Conservation (phyloP, 805 yeast genomes). For the Peterozyma toletana region DNA sequence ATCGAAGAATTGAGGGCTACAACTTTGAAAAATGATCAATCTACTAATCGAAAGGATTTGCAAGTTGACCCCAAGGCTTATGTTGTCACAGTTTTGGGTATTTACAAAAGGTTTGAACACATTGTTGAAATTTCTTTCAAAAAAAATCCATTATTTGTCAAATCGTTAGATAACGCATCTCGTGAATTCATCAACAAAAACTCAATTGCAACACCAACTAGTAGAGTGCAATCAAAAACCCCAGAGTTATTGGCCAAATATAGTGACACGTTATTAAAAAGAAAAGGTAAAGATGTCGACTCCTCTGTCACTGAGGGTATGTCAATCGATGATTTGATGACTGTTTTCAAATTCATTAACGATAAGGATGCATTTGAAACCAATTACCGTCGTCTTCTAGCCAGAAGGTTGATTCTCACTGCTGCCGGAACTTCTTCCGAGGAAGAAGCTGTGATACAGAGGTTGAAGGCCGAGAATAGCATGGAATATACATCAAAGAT, state of each 20-base stretch:
- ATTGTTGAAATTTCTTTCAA: slow-evolving; percentile 64
- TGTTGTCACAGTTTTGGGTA: slow-evolving; percentile 65
- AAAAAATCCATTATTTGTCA: slow-evolving; percentile 70
- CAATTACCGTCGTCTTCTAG: slow-evolving; percentile 81
- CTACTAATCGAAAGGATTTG: slow-evolving; percentile 26
- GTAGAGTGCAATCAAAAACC: slow-evolving; percentile 63
- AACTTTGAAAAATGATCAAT: slow-evolving; percentile 16
- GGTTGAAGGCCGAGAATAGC: slow-evolving; percentile 83
- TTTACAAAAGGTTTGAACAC: slow-evolving; percentile 59
- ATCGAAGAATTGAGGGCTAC: slow-evolving; percentile 47
- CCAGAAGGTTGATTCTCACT: slow-evolving; percentile 66
- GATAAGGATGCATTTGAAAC: slow-evolving; percentile 95
- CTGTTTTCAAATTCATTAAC: slow-evolving; percentile 77
- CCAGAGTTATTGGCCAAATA: slow-evolving; percentile 90
- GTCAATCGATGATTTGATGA: slow-evolving; percentile 80
- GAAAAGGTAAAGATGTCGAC: slow-evolving; percentile 63
- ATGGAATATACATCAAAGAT: slow-evolving; percentile 90
- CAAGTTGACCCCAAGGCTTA: slow-evolving; percentile 70
- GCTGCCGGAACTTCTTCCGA: slow-evolving; percentile 44
- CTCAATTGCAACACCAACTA: slow-evolving; percentile 63
- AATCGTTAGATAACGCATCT: slow-evolving; percentile 87
- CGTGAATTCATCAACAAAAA: slow-evolving; percentile 77
- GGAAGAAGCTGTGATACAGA: slow-evolving; percentile 79
- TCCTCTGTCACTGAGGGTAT: slow-evolving; percentile 47
- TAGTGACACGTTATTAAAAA: slow-evolving; percentile 76